phyloP scores from a whole-genome alignment of 2,329 filamentous ascomycete species.

The Diaporthe sp. region DNA sequence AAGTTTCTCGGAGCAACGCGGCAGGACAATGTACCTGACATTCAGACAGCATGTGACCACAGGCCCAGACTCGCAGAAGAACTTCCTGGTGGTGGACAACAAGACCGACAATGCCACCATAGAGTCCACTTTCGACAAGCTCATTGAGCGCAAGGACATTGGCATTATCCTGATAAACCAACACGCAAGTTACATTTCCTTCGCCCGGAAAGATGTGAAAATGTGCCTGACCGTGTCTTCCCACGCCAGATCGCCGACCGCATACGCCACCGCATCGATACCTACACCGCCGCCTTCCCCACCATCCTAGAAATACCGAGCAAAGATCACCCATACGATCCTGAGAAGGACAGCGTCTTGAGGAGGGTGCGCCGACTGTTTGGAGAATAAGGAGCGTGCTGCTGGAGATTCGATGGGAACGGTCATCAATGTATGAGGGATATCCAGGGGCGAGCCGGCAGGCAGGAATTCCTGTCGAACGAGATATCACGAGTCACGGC shows the following conservation, averaged over 20 bases:
- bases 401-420: background rate
- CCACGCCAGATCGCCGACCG: constrained; percentile 85
- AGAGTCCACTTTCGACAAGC: constrained; percentile 89
- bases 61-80: constrained; percentile 91
- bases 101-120: constrained; percentile 93
- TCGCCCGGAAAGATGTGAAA: background rate
- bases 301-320: constrained; percentile 96
- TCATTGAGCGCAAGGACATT: constrained; percentile 95
- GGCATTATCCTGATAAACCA: constrained; percentile 98
- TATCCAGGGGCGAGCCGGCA: background rate
- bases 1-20: constrained; percentile 47
- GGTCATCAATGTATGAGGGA: background rate
- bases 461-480: background rate
- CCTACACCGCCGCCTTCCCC: constrained; percentile 95
- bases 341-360: constrained; percentile 97
- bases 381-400: constrained; percentile 69
- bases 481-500: background rate
- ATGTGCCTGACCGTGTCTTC: background rate
- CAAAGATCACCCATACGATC: constrained; percentile 99
- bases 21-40: constrained; percentile 37
- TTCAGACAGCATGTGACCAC: constrained; percentile 84
- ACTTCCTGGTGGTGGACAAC: constrained; percentile 95
- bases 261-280: constrained; percentile 92
- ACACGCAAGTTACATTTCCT: constrained; percentile 74
- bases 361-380: constrained; percentile 81